Evolutionary conservation across 2,329 filamentous ascomycete genomes (phyloP).

Genomic region (Aspergillus phoenicis): DNA sequence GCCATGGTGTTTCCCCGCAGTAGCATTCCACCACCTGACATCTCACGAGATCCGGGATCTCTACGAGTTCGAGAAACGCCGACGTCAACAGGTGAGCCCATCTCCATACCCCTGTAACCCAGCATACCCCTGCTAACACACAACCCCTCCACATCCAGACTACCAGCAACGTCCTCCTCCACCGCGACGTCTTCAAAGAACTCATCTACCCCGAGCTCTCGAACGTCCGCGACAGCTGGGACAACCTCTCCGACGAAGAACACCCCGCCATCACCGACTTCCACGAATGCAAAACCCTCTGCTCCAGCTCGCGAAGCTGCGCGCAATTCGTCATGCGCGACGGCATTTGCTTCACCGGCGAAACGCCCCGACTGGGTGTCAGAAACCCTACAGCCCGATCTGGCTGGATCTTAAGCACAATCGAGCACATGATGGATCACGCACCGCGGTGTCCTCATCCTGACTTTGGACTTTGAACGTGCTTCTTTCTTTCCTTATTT

Average conservation of each 20-base stretch:
- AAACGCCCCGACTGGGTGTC: conserved; percentile 35
- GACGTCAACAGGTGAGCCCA: conserved; percentile 62
- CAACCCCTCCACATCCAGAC: neutral
- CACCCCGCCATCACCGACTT: conserved; percentile 31
- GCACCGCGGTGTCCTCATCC: conserved; percentile 31
- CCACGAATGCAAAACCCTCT: conserved; percentile 35
- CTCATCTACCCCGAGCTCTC: conserved; percentile 38
- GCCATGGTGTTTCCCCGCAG: conserved; percentile 55
- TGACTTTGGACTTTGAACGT: conserved; percentile 28
- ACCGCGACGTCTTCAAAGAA: conserved; percentile 43
- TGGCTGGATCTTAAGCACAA: conserved; percentile 36
- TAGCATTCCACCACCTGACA: conserved; percentile 54
- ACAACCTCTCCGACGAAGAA: conserved; percentile 39
- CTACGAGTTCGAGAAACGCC: conserved; percentile 50
- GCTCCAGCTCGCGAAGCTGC: conserved; percentile 30
- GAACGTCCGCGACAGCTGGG: conserved; percentile 35
- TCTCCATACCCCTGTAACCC: neutral
- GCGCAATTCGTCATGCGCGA: conserved; percentile 37
- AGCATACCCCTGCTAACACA: neutral
- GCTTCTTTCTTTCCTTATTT: too few relatives aligned
- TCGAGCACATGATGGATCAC: conserved; percentile 32
- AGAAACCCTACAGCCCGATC: conserved; percentile 28
- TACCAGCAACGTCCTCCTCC: conserved; percentile 32
- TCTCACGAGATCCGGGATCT: conserved; percentile 47
- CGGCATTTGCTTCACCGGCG: conserved; percentile 33